Base-by-base conservation (phyloP, 176 grass and related monocot genomes). In the Leersia perrieri region DNA sequence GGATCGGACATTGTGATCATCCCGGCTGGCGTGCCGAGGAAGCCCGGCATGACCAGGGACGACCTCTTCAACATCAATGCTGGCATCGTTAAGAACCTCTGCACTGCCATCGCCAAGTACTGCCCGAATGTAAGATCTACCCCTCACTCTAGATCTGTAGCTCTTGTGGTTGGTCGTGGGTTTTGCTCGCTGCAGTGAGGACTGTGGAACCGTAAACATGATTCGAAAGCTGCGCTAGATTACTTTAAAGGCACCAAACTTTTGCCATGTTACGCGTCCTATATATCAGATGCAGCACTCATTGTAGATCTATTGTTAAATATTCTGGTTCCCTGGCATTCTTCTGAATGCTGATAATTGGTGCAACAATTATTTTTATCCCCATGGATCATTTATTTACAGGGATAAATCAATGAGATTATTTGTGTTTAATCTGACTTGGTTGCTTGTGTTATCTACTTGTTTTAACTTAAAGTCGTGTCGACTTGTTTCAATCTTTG, bases 11-110 rank as follows among this genome's bases (percentile, higher is more conserved):
- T 87, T 11, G 80, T 90, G 16, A 75, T 90, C 84, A 87, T 90
- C 62, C 88, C 80, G 25, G 88, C 88, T 15, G 88, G 88, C 9
- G 88, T 90, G 31, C 88, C 84, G 36, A 76, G 88, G 84, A 86
- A 90, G 63, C 88, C 88, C 5, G 88, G 84, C 40, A 89, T 89
- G 87, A 89, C 81, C 30, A 75, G 88, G 23, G 88, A 87, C 20
- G 88, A 90, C 40, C 80, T 90, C 41, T 90, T 90, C 80, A 90
- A 83, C 61, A 87, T 90, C 80, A 90, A 90, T 31, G 84, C 80
- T 2, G 84, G 88, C 47, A 90, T 90, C 75, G 88, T 90, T 9
- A 90, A 90, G 75, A 75, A 77, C 49, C 88, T 90, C 68, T 90
- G 83, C 79, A 75, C 63, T 2, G 79, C 88, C 80, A 90, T 90